Base-by-base conservation (phyloP, 306 rosid species). In the Acacia confusa region DNA sequence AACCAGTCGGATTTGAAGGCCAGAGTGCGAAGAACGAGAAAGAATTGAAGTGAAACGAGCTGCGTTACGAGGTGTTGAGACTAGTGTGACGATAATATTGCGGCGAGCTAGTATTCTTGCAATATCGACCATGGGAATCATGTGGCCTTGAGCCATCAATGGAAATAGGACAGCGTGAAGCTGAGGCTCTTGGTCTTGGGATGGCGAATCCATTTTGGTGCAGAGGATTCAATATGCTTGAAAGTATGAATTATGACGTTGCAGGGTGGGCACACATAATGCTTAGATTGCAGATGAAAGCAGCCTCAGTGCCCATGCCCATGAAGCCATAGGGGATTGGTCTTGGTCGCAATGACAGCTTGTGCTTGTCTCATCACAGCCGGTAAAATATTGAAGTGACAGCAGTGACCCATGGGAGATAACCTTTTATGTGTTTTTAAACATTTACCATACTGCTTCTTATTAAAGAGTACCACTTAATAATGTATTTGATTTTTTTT, bases 121-220 rank as follows among this genome's bases (percentile, higher is more conserved):
- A 58, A 92, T 83, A 85, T 92, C 65, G 30, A 58, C 65, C 65
- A 58, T 22, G 32, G 65, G 65, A 22, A 58, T 58, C 65, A 58
- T 91, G 67, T 94, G 98, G 75, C 97, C 97, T 84, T 88, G 97
- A 12, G 98, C 97, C 97, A 94, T 88, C 24, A 91, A 78, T 2
- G 98, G 97, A 61, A 92, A 70, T 9, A 94, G 40, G 2, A 92
- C 92, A 22, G 89, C 87, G 86, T 94, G 97, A 36, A 86, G 87
- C 47, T 81, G 87, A 1, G 30, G 32, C 19, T 28, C 70, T 72
- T 77, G 30, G 24, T 55, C 61, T 55, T 55, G 11, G 27, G 61
- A 19, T 55, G 0, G 25, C 0, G 85, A 84, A 72, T 70, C 84
- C 92, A 89, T 55, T 36, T 36, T 44, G 1, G n/a, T 32, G 14